A percentile compares a stretch with the other conserved stretches of the same genome.
These are phyloP conservation scores for Globisporangium spinosum DNA, from an alignment of 352 stramenopile genomes.

Conservation along the genomic window DNA sequence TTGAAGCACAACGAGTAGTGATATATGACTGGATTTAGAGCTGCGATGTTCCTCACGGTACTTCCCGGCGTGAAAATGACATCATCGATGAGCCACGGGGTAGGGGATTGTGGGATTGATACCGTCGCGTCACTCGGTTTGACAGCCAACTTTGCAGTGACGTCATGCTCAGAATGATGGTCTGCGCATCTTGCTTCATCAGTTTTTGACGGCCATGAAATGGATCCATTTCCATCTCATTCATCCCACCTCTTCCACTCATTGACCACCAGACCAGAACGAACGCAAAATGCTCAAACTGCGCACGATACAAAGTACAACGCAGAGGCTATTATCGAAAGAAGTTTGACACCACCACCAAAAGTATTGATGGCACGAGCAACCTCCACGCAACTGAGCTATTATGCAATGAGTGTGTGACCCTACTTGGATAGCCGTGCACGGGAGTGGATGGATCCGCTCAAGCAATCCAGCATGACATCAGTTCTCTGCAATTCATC, in stretches of 20 bases:
- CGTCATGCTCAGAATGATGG: constrained; percentile 13
- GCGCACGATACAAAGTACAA: not conserved
- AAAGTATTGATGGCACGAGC: no score
- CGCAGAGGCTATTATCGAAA: not conserved
- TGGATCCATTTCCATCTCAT: constrained; percentile 2
- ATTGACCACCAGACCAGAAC: not conserved
- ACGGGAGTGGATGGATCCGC: not conserved
- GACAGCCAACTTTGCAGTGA: not conserved
- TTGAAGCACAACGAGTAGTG: not conserved
- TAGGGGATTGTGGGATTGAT: constrained; percentile 8
- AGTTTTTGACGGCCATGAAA: not conserved
- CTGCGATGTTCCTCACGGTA: not conserved
- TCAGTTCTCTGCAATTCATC: not conserved
- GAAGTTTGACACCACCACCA: not conserved
- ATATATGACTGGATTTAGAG: not conserved
- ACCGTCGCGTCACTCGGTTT: constrained; percentile 9
- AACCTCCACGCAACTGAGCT: not conserved
- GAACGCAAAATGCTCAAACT: not conserved
- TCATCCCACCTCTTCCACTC: not conserved
- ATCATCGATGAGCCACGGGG: not conserved
- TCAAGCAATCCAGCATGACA: not conserved
- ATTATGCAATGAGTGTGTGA: not conserved
- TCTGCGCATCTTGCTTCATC: not conserved
- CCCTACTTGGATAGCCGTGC: not conserved
- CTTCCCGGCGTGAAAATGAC: not conserved